Evolutionary conservation across 2,329 filamentous ascomycete species (phyloP), one percentile per base, ranked within the genome.

Genomic region (Fusarium subglutinans): DNA sequence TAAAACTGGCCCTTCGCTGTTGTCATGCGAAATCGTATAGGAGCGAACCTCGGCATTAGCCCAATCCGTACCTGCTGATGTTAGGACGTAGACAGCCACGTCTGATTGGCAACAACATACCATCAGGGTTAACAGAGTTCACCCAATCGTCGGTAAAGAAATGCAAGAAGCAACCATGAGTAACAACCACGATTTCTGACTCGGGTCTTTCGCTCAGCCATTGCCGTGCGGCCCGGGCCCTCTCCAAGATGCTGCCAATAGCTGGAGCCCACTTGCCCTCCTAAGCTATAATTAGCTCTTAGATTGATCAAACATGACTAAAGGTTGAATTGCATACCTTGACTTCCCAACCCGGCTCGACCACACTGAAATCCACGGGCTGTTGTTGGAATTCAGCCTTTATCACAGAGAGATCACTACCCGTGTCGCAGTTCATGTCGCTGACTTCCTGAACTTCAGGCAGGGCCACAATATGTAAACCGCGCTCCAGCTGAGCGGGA

Each of bases 1-100:
- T 11, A 65, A 20, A 2, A n/a, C 17, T 8, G 12, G 24, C 1
- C 12, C 24, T 11, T 41, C 26, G 2, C 0, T 0, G 0, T n/a
- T 8, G 2, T 47, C 58, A 10, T n/a, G 26, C 0, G 33, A 20
- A 14, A 35, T 28, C 1, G 26, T 63, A 7, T 40, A 65, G 0
- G 58, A 65, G 8, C 58, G 63, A 28, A 63, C 58, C 8, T 65
- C 40, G 2, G 58, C 58, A 15, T 65, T 63, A 2, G 26, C 33
- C 63, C 63, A 65, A 10, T 63, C 58, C 13, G 63, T 65, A 6
- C 58, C 63, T 65, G 1, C 10, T 3, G 9, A 5, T 0, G 13
- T 63, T 11, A 54, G 15, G 1, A 38, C 20, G 2, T 9, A 8
- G 3, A 12, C 5, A 3, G 2, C 22, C 7, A 12, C 5, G 1